A percentile compares a stretch with the other conserved stretches of the same genome.
phyloP scores from a whole-genome alignment of 2,329 filamentous ascomycete genomes.

The Calonectria pteridis region DNA sequence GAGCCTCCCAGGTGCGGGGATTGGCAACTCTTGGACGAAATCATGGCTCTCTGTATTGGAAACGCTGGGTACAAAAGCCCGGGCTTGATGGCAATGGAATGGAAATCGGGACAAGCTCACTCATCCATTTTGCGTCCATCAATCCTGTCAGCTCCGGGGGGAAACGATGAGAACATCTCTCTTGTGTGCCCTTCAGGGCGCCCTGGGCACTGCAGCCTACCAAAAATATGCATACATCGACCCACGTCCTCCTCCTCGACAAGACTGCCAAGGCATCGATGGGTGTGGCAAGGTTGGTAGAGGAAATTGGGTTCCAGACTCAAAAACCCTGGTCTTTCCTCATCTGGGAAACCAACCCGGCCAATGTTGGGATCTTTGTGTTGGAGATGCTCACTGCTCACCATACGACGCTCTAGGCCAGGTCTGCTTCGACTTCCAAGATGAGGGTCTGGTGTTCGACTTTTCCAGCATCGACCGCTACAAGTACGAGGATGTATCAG shows the following conservation, averaged over 20 bases:
- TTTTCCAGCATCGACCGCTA: constrained; percentile 41
- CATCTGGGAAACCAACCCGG: constrained; percentile 36
- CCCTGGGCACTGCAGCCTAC: constrained; percentile 38
- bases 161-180: constrained; percentile 41
- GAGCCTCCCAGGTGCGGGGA: not conserved
- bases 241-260: constrained; percentile 14
- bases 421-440: constrained; percentile 43
- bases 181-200: constrained; percentile 42
- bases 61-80: constrained; percentile 34
- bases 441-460: constrained; percentile 41
- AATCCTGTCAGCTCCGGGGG: constrained; percentile 22
- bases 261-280: constrained; percentile 32
- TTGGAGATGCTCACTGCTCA: constrained; percentile 34
- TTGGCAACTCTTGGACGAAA: not conserved
- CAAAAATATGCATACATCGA: constrained; percentile 42
- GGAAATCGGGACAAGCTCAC: constrained; percentile 28
- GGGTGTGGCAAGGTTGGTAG: constrained; percentile 41
- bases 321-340: constrained; percentile 42
- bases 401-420: constrained; percentile 39
- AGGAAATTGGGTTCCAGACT: constrained; percentile 43
- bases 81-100: not conserved
- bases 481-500: constrained; percentile 44
- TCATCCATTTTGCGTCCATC: constrained; percentile 32
- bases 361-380: constrained; percentile 42
- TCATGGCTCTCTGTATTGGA: not conserved